Evolutionary conservation across 768 basidiomycete genomes (phyloP).

Genomic region (Mycena maculata): DNA sequence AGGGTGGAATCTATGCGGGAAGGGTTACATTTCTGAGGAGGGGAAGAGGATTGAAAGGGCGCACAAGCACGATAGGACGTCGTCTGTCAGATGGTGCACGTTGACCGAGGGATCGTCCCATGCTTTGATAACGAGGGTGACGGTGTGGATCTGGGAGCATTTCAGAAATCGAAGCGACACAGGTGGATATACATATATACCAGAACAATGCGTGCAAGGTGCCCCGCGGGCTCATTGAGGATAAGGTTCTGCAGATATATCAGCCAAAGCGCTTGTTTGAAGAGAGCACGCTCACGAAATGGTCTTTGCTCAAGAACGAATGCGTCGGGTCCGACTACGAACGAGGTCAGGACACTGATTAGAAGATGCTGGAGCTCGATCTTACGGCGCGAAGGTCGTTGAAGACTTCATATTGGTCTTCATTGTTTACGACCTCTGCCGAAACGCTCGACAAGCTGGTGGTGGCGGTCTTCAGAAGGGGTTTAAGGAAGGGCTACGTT

Average conservation of each 20-base stretch:
- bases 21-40: background rate
- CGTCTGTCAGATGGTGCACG: constrained; percentile 66
- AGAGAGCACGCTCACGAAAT: constrained; percentile 69
- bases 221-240: constrained; percentile 86
- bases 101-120: constrained; percentile 82
- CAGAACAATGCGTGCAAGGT: constrained; percentile 75
- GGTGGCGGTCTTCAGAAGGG: constrained; percentile 78
- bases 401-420: constrained; percentile 91
- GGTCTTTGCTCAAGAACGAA: constrained; percentile 90
- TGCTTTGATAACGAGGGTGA: constrained; percentile 76
- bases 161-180: constrained; percentile 5
- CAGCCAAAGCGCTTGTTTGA: constrained; percentile 8
- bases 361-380: constrained; percentile 31
- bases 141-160: constrained; percentile 64
- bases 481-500: constrained; percentile 80
- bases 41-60: constrained; percentile 38
- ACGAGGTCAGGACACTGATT: background rate
- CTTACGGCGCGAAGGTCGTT: constrained; percentile 80
- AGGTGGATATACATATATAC: constrained; percentile 45
- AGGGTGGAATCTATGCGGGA: constrained; percentile 76
- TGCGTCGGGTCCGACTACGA: constrained; percentile 87
- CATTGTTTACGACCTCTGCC: constrained; percentile 80
- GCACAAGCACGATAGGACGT: constrained; percentile 75
- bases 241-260: constrained; percentile 68
- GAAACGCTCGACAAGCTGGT: constrained; percentile 70